Conservation (phyloP, 345 rosid species). For the Clausena lansium region DNA sequence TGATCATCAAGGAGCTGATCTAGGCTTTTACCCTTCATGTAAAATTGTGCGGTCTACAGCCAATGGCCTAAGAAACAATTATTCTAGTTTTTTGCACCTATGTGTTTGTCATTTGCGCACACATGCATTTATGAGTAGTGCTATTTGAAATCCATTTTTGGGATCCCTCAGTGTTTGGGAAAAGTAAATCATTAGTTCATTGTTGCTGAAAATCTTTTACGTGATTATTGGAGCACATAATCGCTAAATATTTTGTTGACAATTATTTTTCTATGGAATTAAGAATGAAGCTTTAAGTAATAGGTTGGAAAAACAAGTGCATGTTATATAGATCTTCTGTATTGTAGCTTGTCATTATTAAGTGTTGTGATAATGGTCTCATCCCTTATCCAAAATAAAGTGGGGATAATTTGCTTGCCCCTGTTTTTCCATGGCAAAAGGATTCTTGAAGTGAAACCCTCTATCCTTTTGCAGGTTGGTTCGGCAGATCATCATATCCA, state of each 20-base stretch:
- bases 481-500: conserved; percentile 96
- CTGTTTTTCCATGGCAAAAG: background rate
- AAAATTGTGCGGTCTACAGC: background rate
- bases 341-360: background rate
- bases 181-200: background rate
- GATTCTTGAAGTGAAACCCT: conserved; percentile 1
- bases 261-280: background rate
- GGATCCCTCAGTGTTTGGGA: background rate
- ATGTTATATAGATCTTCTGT: background rate
- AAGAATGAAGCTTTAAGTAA: background rate
- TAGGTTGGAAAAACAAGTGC: background rate
- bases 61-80: background rate
- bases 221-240: background rate
- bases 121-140: background rate
- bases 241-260: background rate
- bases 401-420: too few relatives aligned
- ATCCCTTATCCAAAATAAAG: too few relatives aligned
- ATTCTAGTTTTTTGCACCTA: background rate
- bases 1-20: background rate
- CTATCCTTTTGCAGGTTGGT: conserved; percentile 67
- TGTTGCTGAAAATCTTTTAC: background rate
- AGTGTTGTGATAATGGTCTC: background rate
- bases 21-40: background rate
- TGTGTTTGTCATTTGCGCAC: background rate
- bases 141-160: conserved; percentile 1